Evolutionary conservation across 768 basidiomycete genomes (phyloP), one percentile per base, ranked within the genome.

Genomic region (Kwoniella pini): DNA sequence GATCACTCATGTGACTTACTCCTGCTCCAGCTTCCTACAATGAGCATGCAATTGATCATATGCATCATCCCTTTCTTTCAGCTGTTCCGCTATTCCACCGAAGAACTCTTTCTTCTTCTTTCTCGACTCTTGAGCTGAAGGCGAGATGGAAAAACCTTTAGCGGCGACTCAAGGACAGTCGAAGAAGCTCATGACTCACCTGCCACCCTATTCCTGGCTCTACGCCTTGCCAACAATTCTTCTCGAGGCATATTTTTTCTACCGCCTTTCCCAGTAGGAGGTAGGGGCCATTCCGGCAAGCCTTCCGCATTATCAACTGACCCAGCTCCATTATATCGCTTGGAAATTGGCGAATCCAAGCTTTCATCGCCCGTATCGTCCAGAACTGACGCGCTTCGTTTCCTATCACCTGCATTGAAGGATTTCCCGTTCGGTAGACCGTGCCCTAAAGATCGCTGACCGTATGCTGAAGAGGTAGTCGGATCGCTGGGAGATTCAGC

Each of bases 201-300:
- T n/a, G 67, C 59, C 6, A 62, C 67, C 43, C 57, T 42, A 50
- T 68, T 68, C 36, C 67, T 57, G 0, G 67, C 67, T 33, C 67
- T 39, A 46, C 67, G 27, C 27, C 67, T 61, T 12, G 67, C 67
- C 39, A 68, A 39, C 46, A 68, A n/a, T 38, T 68, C 67, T 15
- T 68, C 67, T 26, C 55, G 44, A 4, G 63, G 63, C 67, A 68
- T 68, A 33, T 57, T 62, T 50, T 68, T 68, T 44, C 67, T 54
- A 3, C 63, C 53, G 13, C 61, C 61, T 24, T 60, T 63, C 5
- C 65, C 65, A 11, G 42, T 55, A 2, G 65, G 65, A 22, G 61
- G 61, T 22, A 59, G 33, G 6, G 65, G 65, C 57, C 62, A 67
- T 42, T 50, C 52, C 10, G 65, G 65, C 15, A 67, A 39, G 6